Base-by-base conservation (phyloP, 2,329 filamentous ascomycete genomes). In the Aspergillus amoenus region DNA sequence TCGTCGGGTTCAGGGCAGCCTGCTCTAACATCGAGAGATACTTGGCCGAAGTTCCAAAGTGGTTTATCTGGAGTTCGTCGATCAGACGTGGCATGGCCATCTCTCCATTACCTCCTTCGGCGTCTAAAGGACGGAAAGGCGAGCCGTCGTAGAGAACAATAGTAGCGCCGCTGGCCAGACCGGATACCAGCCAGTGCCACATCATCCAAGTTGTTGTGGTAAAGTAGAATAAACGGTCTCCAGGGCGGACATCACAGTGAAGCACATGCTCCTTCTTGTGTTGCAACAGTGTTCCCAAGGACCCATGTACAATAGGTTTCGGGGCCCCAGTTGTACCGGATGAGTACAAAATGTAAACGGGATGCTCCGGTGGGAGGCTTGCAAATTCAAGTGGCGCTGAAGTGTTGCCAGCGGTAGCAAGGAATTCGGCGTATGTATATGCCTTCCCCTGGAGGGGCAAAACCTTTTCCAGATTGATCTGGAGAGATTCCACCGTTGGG, bases 141-240 rank as follows among this genome's bases (percentile, higher is more conserved):
- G 91, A 96, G 47, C 94, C 94, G 52, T 96, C 91, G 75, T 97
- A 99, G 4, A 97, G 82, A 18, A 97, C 82, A 12, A 97, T 79
- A 0, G 91, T 93, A 11, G 90, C 84, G 52, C 93, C 93, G 30
- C 86, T 87, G 9, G 93, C 90, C 4, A 97, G 85, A 5, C 88
- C 91, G 1, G 91, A 93, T 18, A 97, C 84, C 41, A 93, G 87
- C 93, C 93, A 97, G 73, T 97, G 93, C 92, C 93, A 97, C 93
- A 97, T 97, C 93, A 99, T 97, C 94, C 93, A 97, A 0, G 91
- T 95, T 11, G 89, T 92, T 3, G 93, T 97, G 1, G 92, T 96
- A 77, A 93, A 97, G 78, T 97, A 97, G 73, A 97, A 90, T 69
- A 97, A 82, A 18, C 88, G 84, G 42, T 92, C 90, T 2, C 81